Base-by-base conservation (phyloP, 2,329 filamentous ascomycete species). In the Ceratocystis smalleyi region DNA sequence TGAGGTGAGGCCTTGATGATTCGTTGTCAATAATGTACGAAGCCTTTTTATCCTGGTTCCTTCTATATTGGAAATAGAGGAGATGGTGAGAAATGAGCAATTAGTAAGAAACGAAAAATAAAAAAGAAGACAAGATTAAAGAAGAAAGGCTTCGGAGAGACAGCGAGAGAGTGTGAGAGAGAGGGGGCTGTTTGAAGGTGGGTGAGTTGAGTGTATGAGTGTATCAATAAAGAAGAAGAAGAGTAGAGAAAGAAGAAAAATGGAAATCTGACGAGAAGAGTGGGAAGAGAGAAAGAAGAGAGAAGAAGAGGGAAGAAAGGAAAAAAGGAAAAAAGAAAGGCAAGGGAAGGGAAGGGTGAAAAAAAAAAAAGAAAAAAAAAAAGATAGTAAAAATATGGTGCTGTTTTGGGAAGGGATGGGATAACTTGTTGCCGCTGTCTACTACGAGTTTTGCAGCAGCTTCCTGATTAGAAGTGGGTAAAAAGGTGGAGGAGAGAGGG, bases 201-300 rank as follows among this genome's bases (percentile, higher is more conserved):
- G 43, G 24, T 22, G 30, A 40, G 57, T 30, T 43, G 43, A n/a
- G 62, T 60, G 57, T 57, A 54, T 61, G 51, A 59, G 63, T 59
- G 47, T 51, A 51, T 19, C 47, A 51, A 57, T 43, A 60, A 59
- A 68, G 68, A 61, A 66, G 68, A 49, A 59, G 65, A 63, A 65
- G 68, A 67, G 35, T 40, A 40, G 66, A 67, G 57, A 49, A 67
- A 61, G 65, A 69, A 60, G 64, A 27, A 61, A 49, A 65, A 70
- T 63, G 49, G 62, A 49, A 55, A 54, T 63, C 63, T 65, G 47
- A 60, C 62, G 68, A 66, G 66, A 68, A 70, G 68, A 70, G 43
- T 19, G 15, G 45, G 24, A 40, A 57, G 49, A 47, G 22, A 57
- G 59, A 35, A 32, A 43, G 45, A 64, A 57, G n/a, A 57, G 54